A percentile compares a stretch with the other conserved stretches of the same genome.
Evolutionary conservation across 495 filamentous ascomycete genomes (phyloP).

Genomic region (Xylaria telfairii): DNA sequence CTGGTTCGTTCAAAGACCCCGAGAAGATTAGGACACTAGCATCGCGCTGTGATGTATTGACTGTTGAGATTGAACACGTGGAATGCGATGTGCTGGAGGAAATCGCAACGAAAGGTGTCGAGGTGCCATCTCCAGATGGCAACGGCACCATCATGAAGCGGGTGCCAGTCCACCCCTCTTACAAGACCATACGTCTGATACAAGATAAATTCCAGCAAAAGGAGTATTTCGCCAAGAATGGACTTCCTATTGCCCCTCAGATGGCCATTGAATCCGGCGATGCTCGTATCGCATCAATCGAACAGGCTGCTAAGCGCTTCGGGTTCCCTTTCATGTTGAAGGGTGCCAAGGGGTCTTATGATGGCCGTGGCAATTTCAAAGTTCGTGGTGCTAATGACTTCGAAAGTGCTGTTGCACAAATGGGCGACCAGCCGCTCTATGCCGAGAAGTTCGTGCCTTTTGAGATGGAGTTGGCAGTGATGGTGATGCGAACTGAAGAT

Average conservation of each 20-base stretch:
- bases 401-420: slow-evolving; percentile 66
- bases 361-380: slow-evolving; percentile 89
- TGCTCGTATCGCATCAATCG: slow-evolving; percentile 61
- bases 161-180: slow-evolving; percentile 79
- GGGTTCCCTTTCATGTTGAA: slow-evolving; percentile 96
- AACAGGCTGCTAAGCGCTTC: slow-evolving; percentile 65
- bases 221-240: slow-evolving; percentile 69
- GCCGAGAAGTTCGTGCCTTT: slow-evolving; percentile 92
- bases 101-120: slow-evolving; percentile 64
- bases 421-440: slow-evolving; percentile 78
- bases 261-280: slow-evolving; percentile 60
- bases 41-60: slow-evolving; percentile 78
- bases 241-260: slow-evolving; percentile 75
- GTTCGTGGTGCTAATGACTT: slow-evolving; percentile 73
- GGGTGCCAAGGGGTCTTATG: slow-evolving; percentile 89
- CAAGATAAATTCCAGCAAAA: slow-evolving; percentile 98
- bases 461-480: slow-evolving; percentile 86
- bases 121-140: slow-evolving; percentile 53
- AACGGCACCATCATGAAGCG: slow-evolving; percentile 44
- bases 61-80: slow-evolving; percentile 98
- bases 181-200: slow-evolving; percentile 87
- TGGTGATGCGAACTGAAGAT: slow-evolving; percentile 91
- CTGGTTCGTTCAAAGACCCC: slow-evolving; percentile 83
- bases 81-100: slow-evolving; percentile 91
- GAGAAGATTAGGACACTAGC: slow-evolving; percentile 80